Percentiles rank a stretch among this genome's conserved stretches.
These are phyloP conservation scores for Pyrenochaeta sp. DNA, from an alignment of 2,329 filamentous ascomycete genomes.

Conservation along the genomic window DNA sequence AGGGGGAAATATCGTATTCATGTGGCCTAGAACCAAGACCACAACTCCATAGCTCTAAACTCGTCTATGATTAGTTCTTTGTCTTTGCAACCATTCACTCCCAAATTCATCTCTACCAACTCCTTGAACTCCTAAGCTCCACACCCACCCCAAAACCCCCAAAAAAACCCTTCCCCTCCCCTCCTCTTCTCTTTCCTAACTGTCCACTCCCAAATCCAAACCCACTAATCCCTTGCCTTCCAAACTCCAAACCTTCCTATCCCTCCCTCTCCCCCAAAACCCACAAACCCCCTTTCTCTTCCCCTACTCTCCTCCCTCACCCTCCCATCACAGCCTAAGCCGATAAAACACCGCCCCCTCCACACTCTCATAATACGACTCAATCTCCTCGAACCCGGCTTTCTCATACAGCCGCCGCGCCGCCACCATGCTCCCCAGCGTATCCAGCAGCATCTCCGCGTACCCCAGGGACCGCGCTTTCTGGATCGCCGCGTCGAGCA, in stretches of 20 bases:
- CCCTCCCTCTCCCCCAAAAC: background rate
- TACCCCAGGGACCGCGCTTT: constrained; percentile 60
- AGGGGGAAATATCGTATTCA: constrained; percentile 47
- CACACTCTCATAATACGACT: constrained; percentile 64
- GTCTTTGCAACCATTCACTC: too few relatives aligned
- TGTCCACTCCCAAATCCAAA: too few relatives aligned
- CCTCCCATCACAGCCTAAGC: constrained; percentile 30
- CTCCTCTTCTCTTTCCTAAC: too few relatives aligned
- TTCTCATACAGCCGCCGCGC: constrained; percentile 59
- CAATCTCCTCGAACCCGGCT: constrained; percentile 61
- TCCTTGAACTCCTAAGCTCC: too few relatives aligned
- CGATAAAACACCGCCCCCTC: constrained; percentile 62
- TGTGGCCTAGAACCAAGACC: constrained; percentile 16
- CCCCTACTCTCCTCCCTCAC: background rate
- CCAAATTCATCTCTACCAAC: too few relatives aligned
- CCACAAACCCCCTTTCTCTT: too few relatives aligned
- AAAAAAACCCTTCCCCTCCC: too few relatives aligned
- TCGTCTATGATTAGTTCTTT: too few relatives aligned
- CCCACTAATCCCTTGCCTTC: too few relatives aligned
- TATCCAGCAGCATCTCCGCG: constrained; percentile 63
- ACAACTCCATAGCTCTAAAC: too few relatives aligned
- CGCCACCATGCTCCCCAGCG: constrained; percentile 59
- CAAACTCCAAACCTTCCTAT: too few relatives aligned
- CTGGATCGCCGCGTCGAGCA: constrained; percentile 56
- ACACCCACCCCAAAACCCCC: too few relatives aligned